phyloP scores from a whole-genome alignment of 2,329 filamentous ascomycete species.

The Ceratocystis variospora region DNA sequence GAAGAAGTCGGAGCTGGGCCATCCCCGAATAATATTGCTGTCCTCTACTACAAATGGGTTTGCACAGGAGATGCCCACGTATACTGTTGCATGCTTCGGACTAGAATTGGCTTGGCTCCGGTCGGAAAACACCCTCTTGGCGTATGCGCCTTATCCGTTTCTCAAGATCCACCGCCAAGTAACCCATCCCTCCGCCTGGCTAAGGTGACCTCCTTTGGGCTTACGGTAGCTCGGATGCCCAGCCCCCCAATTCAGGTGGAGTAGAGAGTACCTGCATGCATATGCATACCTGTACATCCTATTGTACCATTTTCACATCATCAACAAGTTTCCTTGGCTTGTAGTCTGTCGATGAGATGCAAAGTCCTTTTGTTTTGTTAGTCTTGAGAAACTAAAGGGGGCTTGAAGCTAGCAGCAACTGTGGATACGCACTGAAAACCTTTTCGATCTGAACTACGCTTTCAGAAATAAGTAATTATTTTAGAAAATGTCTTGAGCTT shows the following conservation, averaged over 20 bases:
- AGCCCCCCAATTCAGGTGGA: background rate
- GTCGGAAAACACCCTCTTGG: background rate
- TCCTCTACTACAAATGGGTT: background rate
- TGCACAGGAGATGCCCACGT: background rate
- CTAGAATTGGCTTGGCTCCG: background rate
- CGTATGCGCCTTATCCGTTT: background rate
- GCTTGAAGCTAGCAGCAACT: background rate
- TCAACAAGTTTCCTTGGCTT: background rate
- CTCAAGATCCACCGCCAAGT: background rate
- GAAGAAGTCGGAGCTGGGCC: background rate
- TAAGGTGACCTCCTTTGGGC: background rate
- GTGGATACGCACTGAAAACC: background rate
- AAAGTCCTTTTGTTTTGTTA: background rate
- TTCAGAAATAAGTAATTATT: background rate
- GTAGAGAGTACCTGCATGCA: constrained; percentile 6
- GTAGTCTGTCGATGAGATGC: background rate
- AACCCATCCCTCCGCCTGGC: background rate
- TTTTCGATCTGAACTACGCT: background rate
- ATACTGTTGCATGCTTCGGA: background rate
- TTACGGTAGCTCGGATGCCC: background rate
- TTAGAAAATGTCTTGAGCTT: too few relatives aligned
- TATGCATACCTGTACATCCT: constrained; percentile 5
- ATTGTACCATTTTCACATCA: background rate
- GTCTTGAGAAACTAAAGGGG: background rate
- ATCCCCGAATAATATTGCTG: background rate